A percentile compares a stretch with the other conserved stretches of the same genome.
Evolutionary conservation across 345 rosid genomes (phyloP).

Genomic region (Sisymbrium irio): DNA sequence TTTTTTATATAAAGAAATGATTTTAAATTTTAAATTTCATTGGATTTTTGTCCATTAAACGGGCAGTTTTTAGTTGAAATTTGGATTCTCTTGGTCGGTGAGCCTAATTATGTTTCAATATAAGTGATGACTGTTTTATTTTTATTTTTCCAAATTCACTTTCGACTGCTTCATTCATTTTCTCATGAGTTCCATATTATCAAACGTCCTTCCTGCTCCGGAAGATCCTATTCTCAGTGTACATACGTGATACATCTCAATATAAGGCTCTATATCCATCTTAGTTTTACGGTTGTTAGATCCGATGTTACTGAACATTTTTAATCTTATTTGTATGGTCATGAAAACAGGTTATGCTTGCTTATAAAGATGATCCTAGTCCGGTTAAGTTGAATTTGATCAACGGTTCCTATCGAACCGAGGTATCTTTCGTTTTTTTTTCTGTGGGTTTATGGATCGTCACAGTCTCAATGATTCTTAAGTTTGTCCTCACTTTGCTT

Average conservation of each 20-base stretch:
- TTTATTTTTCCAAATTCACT: not conserved
- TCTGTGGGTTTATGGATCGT: not conserved
- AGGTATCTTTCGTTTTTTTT: conserved; percentile 41
- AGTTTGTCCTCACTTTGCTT: no score
- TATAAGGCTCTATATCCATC: not conserved
- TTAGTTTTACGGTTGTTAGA: not conserved
- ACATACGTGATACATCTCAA: not conserved
- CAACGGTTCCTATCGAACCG: conserved; percentile 75
- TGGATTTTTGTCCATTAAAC: no score
- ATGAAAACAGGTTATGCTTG: conserved; percentile 59
- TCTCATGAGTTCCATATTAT: conserved; percentile 46
- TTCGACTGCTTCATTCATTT: not conserved
- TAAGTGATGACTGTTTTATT: not conserved
- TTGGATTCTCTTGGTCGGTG: not conserved
- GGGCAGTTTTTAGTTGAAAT: not conserved
- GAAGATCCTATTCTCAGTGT: conserved; percentile 59
- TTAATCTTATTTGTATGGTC: not conserved
- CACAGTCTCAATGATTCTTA: not conserved
- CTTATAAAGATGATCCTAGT: conserved; percentile 73
- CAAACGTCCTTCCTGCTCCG: conserved; percentile 40
- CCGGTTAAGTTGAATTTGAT: conserved; percentile 72
- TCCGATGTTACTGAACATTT: not conserved
- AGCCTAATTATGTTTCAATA: not conserved
- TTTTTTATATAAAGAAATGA: no score
- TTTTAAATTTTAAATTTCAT: no score